Percentiles rank a stretch among this genome's conserved stretches.
Conservation (phyloP, 1,284 basidiomycete genomes). For the Leccinum brunneo-olivaceum region DNA sequence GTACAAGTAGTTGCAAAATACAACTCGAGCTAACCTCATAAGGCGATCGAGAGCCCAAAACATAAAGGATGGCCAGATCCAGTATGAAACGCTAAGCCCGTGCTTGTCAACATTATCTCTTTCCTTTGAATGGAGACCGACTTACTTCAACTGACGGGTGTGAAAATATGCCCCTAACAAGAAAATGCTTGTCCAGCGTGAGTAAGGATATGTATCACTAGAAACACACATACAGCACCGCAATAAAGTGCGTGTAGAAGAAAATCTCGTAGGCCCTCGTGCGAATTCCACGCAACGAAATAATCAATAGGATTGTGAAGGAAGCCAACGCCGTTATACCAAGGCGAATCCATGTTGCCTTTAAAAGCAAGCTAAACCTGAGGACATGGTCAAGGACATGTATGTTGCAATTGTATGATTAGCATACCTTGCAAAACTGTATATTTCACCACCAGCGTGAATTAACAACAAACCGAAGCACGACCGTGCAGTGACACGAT, state of each 20-base stretch:
- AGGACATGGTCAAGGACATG: slow-evolving; percentile 2
- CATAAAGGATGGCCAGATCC: slow-evolving; percentile 53
- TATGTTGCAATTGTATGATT: background rate
- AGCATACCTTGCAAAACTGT: slow-evolving; percentile 9
- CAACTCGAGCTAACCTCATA: slow-evolving; percentile 43
- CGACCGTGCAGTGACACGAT: slow-evolving; percentile 47
- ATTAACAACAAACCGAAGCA: slow-evolving; percentile 45
- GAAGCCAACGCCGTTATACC: slow-evolving; percentile 36
- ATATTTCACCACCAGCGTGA: slow-evolving; percentile 40
- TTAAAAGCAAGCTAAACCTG: slow-evolving; percentile 6
- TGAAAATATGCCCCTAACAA: slow-evolving; percentile 40
- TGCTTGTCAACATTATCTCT: background rate
- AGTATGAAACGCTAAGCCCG: slow-evolving; percentile 22
- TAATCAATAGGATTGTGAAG: slow-evolving; percentile 33
- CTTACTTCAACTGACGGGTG: slow-evolving; percentile 20
- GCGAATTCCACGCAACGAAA: slow-evolving; percentile 42
- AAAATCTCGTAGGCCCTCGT: slow-evolving; percentile 43
- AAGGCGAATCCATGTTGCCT: slow-evolving; percentile 31
- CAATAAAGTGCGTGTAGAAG: slow-evolving; percentile 36
- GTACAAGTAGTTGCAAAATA: slow-evolving; percentile 42
- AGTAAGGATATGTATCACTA: background rate
- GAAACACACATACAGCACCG: slow-evolving; percentile 34
- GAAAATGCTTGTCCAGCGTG: slow-evolving; percentile 31
- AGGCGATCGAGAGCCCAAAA: slow-evolving; percentile 63
- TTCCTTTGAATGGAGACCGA: slow-evolving; percentile 4